Evolutionary conservation across 805 yeast species (phyloP), one percentile per base, ranked within the genome.

Genomic region (Wickerhamomyces tratensis): DNA sequence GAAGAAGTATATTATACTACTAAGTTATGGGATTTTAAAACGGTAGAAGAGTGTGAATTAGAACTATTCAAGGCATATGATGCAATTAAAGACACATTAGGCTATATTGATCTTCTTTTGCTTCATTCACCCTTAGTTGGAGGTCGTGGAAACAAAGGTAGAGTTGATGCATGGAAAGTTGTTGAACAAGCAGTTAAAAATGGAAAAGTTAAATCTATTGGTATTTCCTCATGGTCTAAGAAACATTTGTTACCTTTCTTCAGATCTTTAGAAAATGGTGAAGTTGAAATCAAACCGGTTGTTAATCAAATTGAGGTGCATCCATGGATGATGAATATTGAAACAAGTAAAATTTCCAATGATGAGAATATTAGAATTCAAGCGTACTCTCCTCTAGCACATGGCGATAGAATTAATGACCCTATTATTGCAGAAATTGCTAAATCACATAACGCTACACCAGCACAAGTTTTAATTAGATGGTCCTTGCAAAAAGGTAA

Each of bases 151-250:
- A 77, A 77, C 13, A 53, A 60, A n/a, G 59, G 67, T 48, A 69
- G 93, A 54, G 49, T 77, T 33, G 85, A 72, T 37, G 76, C 89
- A 0, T 85, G 84, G 77, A 68, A 62, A 53, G 91, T 89, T 1
- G 67, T 85, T 71, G 89, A 85, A 58, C 93, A 85, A 52, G 79
- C 76, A 26, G 82, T 79, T 25, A 76, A 69, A 26, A 64, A 64
- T 7, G 83, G 86, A 6, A 62, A 68, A 41, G 79, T 83, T 39
- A 73, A 68, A 53, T 71, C 85, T 12, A 77, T 86, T 45, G 95
- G 95, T 29, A 88, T 86, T 13, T 82, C 93, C 7, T 82, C 82
- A 58, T 86, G 73, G 58, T 86, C 87, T 36, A 53, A 62, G 20
- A 63, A 64, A 3, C 87, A 80, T 57, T 60, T 85, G n/a, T 72